These are phyloP conservation scores for Penicillium dipodomyicola DNA, from an alignment of 495 filamentous ascomycete species.

Conservation along the genomic window DNA sequence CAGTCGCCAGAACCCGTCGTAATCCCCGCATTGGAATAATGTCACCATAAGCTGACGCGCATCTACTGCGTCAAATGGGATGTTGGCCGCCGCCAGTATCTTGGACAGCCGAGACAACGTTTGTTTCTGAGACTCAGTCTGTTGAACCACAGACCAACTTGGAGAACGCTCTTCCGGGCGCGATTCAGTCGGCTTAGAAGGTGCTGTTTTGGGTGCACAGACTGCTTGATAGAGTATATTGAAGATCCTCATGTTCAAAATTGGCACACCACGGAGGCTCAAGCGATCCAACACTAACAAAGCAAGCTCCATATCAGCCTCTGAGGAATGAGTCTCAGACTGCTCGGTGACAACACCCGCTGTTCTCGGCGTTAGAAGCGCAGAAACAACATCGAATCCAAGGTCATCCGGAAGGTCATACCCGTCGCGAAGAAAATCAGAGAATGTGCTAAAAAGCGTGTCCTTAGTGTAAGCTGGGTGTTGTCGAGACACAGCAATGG, in stretches of 20 bases:
- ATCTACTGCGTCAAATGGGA: conserved; percentile 49
- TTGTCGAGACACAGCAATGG: conserved; percentile 36
- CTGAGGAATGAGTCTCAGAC: conserved; percentile 16
- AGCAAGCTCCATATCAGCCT: conserved; percentile 37
- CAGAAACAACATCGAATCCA: conserved; percentile 35
- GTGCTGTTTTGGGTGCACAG: conserved; percentile 1
- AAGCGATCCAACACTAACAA: conserved; percentile 49
- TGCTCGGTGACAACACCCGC: conserved; percentile 5
- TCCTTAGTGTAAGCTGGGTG: conserved; percentile 41
- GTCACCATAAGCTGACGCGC: conserved; percentile 49
- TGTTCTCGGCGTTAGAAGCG: conserved; percentile 33
- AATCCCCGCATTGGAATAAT: conserved; percentile 40
- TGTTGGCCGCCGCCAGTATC: conserved; percentile 35
- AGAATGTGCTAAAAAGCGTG: conserved; percentile 30
- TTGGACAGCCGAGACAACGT: conserved; percentile 22
- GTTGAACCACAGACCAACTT: conserved; percentile 7
- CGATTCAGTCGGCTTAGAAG: not conserved
- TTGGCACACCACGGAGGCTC: conserved; percentile 40
- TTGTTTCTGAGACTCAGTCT: conserved; percentile 18
- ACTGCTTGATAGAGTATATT: conserved; percentile 41
- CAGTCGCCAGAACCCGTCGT: conserved; percentile 57
- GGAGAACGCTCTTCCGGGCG: conserved; percentile 1
- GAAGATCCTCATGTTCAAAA: conserved; percentile 45
- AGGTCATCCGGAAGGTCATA: conserved; percentile 37
- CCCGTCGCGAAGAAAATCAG: conserved; percentile 31